Base-by-base conservation (phyloP, 83 land plant genomes). In the Diphasiastrum complanatum region DNA sequence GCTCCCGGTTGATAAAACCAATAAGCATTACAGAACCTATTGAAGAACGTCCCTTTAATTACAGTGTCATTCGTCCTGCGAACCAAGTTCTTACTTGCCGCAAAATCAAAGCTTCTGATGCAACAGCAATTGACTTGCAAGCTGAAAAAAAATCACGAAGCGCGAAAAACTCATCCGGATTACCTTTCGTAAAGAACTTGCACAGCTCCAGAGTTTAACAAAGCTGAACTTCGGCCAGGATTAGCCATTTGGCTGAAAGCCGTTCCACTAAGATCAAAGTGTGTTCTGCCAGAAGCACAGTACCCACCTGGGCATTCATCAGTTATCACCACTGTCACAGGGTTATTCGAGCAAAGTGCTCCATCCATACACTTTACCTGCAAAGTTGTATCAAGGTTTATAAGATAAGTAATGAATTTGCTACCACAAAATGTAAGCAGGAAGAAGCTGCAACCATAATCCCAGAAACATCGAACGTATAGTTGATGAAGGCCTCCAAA, bases 261-360 rank as follows among this genome's bases (percentile, higher is more conserved):
- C n/a, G 86, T 77, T 0, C 86, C 84, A 55, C 86, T 83, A 22
- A 79, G 23, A 22, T 83, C 86, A 33, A 83, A 79, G 33, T 79
- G 86, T 14, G 63, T 51, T 1, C 68, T 18, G 16, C 61, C 80
- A 0, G 53, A 32, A 1, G 35, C 10, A 26, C 75, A 74, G 2
- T 52, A 34, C 18, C 83, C 51, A 31, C 78, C 80, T 32, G 84
- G 84, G 56, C 86, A 83, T 33, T 58, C 36, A 51, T 83, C 87
- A 14, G 87, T 77, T 26, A 80, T 71, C 27, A 74, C 78, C 12
- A 80, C 84, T 0, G 66, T 77, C 55, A 83, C 84, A 1, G 83
- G 76, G 0, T 53, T 62, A 2, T 67, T 65, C 0, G 87, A 83
- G 54, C 87, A 83, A 5, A 71, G 51, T 0, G 41, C 4, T 34